phyloP scores from a whole-genome alignment of 306 rosid species.

The Castanea sativa region DNA sequence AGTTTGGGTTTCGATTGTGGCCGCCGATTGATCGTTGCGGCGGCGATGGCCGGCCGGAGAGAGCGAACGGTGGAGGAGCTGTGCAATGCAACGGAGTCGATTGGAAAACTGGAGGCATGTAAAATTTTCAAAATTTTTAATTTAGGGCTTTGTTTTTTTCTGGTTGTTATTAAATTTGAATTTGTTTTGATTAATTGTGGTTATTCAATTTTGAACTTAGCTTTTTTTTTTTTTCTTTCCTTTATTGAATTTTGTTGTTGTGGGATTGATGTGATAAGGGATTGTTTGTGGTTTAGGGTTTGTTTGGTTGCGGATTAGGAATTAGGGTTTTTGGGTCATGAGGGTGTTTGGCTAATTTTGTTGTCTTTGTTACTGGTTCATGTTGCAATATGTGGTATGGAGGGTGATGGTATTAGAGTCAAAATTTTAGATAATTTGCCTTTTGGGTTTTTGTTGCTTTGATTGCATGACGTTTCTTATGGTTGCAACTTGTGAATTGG shows the following conservation, averaged over 20 bases:
- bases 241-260: not conserved
- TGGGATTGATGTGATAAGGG: not conserved
- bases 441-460: not conserved
- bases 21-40: conserved; percentile 31
- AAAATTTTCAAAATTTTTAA: conserved; percentile 11
- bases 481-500: conserved; percentile 4
- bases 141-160: conserved; percentile 38
- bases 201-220: not conserved
- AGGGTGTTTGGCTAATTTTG: not conserved
- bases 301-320: conserved; percentile 19
- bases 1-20: conserved; percentile 13
- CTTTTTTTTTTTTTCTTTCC: not conserved
- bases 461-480: not conserved
- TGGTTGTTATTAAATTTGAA: conserved; percentile 2
- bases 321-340: conserved; percentile 20
- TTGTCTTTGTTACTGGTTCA: not conserved
- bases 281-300: conserved; percentile 35
- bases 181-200: conserved; percentile 2
- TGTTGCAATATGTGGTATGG: not conserved
- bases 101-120: conserved; percentile 51
- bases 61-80: conserved; percentile 38
- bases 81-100: conserved; percentile 35
- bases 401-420: not conserved
- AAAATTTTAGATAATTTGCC: not conserved
- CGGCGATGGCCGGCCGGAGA: conserved; percentile 27